Conservation (phyloP, 164 flowering plant genomes). For the Chimonanthus salicifolius region DNA sequence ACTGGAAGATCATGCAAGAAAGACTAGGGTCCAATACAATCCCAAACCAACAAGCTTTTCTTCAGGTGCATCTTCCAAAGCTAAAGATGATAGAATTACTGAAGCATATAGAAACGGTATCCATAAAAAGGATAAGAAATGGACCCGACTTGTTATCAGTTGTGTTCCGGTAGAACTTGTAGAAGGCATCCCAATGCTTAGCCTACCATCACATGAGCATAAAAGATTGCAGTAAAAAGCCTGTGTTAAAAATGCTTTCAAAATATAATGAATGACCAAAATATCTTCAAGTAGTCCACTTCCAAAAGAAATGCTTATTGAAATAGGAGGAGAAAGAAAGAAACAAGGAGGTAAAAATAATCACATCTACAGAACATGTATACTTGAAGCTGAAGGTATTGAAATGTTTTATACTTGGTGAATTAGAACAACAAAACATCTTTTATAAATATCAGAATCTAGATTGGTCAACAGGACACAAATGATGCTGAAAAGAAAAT, state of each 20-base stretch:
- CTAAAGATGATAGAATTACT: not conserved
- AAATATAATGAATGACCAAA: not conserved
- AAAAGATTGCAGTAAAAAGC: conserved; percentile 4
- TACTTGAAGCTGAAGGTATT: not conserved
- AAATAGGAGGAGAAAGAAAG: not conserved
- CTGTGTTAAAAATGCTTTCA: not conserved
- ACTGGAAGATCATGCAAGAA: not conserved
- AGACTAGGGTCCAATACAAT: not conserved
- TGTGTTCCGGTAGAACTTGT: conserved; percentile 78
- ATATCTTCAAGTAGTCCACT: not conserved
- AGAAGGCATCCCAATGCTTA: conserved; percentile 92
- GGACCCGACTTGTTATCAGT: conserved; percentile 80
- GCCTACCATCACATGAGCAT: conserved; percentile 47
- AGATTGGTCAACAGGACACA: not conserved
- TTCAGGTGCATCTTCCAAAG: not conserved
- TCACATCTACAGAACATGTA: too few relatives aligned
- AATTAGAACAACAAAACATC: not conserved
- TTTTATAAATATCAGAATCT: not conserved
- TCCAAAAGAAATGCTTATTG: not conserved
- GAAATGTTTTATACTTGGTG: not conserved
- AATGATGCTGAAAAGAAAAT: not conserved
- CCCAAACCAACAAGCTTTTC: not conserved
- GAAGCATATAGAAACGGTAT: not conserved
- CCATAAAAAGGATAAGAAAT: not conserved
- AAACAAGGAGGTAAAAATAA: not conserved